A percentile compares a stretch with the other conserved stretches of the same genome.
These are phyloP conservation scores for Xylariaceae sp. DNA, from an alignment of 2,329 filamentous ascomycete species.

Conservation along the genomic window DNA sequence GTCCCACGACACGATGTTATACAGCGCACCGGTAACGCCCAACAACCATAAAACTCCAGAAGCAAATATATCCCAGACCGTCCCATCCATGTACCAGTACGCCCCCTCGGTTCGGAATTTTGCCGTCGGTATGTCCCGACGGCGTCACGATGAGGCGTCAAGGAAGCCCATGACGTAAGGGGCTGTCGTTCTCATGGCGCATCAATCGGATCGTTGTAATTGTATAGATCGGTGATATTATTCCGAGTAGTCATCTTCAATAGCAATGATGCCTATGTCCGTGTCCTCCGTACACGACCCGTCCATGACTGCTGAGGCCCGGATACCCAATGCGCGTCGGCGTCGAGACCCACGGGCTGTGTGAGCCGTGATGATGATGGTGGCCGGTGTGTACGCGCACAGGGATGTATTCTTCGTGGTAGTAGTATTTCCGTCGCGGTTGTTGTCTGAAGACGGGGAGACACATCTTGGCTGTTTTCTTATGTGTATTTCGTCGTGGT, in stretches of 20 bases:
- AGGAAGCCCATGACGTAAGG: constrained; percentile 11
- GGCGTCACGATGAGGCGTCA: no score
- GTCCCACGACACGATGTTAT: background rate
- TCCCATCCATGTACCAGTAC: no score
- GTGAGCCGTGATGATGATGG: constrained; percentile 26
- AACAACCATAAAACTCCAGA: no score
- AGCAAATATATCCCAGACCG: no score
- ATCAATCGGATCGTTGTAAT: background rate
- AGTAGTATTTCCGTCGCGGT: constrained; percentile 47
- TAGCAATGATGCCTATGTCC: constrained; percentile 33
- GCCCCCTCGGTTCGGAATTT: no score
- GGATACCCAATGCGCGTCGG: constrained; percentile 36
- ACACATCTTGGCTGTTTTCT: constrained; percentile 41
- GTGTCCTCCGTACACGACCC: constrained; percentile 39
- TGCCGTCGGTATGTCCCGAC: no score
- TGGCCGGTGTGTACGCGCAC: constrained; percentile 36
- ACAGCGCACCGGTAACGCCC: background rate
- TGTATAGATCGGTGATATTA: background rate
- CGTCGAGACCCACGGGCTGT: constrained; percentile 34
- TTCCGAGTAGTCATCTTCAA: background rate
- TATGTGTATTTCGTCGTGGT: constrained; percentile 8
- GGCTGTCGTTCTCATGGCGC: background rate
- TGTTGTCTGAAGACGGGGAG: constrained; percentile 35
- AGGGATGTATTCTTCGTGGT: constrained; percentile 50
- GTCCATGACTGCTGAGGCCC: constrained; percentile 37